Percentiles rank a stretch among this genome's conserved stretches.
Conservation (phyloP, 805 yeast species). For the Yamadazyma paraphyllophila region DNA sequence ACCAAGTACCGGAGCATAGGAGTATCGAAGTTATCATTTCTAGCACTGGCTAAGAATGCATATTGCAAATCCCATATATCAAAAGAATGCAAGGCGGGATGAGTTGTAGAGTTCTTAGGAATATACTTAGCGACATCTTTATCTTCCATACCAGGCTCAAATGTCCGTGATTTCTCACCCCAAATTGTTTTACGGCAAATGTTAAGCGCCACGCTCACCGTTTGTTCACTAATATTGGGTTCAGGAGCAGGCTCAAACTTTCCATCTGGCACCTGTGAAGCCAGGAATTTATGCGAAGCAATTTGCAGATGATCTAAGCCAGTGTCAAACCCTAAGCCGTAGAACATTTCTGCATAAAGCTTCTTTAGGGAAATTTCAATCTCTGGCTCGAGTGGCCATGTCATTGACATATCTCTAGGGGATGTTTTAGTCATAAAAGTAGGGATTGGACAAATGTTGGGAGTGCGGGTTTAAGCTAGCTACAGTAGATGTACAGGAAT, state of each 20-base stretch:
- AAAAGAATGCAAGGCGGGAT: conserved; percentile 1
- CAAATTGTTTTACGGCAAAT: conserved; percentile 1
- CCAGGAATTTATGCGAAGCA: neutral
- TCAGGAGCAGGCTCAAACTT: neutral
- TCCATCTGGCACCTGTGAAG: conserved; percentile 2
- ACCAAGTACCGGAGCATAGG: conserved; percentile 67
- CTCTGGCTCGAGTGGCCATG: conserved; percentile 9
- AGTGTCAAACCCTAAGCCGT: conserved; percentile 5
- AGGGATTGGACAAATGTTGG: neutral
- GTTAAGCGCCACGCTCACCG: conserved; percentile 1
- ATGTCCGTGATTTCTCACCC: conserved; percentile 1
- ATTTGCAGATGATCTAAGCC: neutral
- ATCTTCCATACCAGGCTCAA: conserved; percentile 5
- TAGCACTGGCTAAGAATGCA: conserved; percentile 18
- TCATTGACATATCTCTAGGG: neutral
- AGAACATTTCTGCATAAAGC: neutral
- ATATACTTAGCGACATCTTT: neutral
- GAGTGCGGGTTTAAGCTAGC: neutral
- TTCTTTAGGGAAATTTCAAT: conserved; percentile 6
- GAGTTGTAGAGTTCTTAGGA: neutral
- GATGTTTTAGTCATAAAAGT: neutral
- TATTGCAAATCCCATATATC: conserved; percentile 6
- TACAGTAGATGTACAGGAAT: neutral
- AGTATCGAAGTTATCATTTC: conserved; percentile 81
- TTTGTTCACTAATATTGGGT: conserved; percentile 5